A percentile compares a stretch with the other conserved stretches of the same genome.
phyloP scores from a whole-genome alignment of 805 yeast genomes.

The Pichia exigua region DNA sequence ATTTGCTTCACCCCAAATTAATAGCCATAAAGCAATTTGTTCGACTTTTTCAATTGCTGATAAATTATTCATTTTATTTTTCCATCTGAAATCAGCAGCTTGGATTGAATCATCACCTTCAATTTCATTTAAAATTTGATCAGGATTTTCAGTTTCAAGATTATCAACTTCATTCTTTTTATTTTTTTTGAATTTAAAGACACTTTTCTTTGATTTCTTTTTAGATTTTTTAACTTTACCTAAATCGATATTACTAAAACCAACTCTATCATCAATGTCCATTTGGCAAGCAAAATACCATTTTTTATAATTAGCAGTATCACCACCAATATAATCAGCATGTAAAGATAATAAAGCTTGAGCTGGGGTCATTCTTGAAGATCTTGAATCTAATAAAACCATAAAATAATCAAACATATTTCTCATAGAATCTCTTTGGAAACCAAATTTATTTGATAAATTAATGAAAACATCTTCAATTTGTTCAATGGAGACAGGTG shows the following conservation, averaged over 20 bases:
- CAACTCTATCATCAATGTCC: slow-evolving; percentile 77
- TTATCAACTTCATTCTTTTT: slow-evolving; percentile 62
- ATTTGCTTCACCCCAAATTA: slow-evolving; percentile 87
- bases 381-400: slow-evolving; percentile 74
- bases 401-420: slow-evolving; percentile 83
- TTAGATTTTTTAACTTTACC: slow-evolving; percentile 75
- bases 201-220: slow-evolving; percentile 60
- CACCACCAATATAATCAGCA: slow-evolving; percentile 87
- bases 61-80: slow-evolving; percentile 65
- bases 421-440: slow-evolving; percentile 91
- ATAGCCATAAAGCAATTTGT: slow-evolving; percentile 65
- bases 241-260: slow-evolving; percentile 72
- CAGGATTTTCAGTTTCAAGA: slow-evolving; percentile 61
- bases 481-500: slow-evolving; percentile 77
- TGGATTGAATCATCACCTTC: slow-evolving; percentile 82
- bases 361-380: slow-evolving; percentile 85
- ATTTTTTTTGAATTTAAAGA: slow-evolving; percentile 28
- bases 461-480: slow-evolving; percentile 83
- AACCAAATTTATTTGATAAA: slow-evolving; percentile 75
- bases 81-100: slow-evolving; percentile 81
- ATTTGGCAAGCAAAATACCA: slow-evolving; percentile 88
- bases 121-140: slow-evolving; percentile 49
- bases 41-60: slow-evolving; percentile 74
- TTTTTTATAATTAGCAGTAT: slow-evolving; percentile 73
- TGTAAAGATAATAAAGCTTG: slow-evolving; percentile 77